Base-by-base conservation (phyloP, 1,284 basidiomycete species). In the Boletus mariae region DNA sequence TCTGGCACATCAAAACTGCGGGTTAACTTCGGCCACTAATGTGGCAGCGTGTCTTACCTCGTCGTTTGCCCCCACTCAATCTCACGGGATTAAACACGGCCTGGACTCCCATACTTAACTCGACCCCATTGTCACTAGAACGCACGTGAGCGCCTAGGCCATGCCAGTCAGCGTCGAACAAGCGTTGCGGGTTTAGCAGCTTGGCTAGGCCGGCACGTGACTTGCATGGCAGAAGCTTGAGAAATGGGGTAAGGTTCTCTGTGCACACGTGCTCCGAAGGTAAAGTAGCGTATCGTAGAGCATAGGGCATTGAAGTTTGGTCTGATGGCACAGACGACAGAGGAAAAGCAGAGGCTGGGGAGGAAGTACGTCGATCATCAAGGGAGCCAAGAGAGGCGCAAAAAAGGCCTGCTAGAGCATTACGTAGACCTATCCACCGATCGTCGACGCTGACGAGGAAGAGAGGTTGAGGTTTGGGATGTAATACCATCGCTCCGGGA, bases 241-340 rank as follows among this genome's bases (percentile, higher is more conserved):
- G 79, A 71, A 98, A 95, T 0, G 97, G 96, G 0, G 95, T 96
- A 6, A 99, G 75, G 69, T 98, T 98, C 67, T 99, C 97, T 2
- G 96, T 99, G 68, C 96, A 99, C 15, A 97, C 89, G 57, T 87
- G 79, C 64, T 94, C 90, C 7, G 84, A 91, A 4, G 90, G 88
- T 10, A 91, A 79, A 17, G 84, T 83, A 0, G 87, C 90, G 60
- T 94, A 89, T 45, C 86, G 83, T 31, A 91, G 75, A 49, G 77
- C 72, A 58, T 88, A 67, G 23, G 59, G 54, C 37, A 52, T 32
- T 7, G 55, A 41, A 13, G 48, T 25, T 12, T 40, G 35, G 5
- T 37, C n/a, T 26, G 52, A 45, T 1, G 45, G 49, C 1, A 42
- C 26, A 7, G 57, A 63, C 1, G 63, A 64, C 2, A 64, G 29